These are phyloP conservation scores for Mucor irregularis DNA, from an alignment of 371 early-diverging fungal genomes.

Conservation along the genomic window DNA sequence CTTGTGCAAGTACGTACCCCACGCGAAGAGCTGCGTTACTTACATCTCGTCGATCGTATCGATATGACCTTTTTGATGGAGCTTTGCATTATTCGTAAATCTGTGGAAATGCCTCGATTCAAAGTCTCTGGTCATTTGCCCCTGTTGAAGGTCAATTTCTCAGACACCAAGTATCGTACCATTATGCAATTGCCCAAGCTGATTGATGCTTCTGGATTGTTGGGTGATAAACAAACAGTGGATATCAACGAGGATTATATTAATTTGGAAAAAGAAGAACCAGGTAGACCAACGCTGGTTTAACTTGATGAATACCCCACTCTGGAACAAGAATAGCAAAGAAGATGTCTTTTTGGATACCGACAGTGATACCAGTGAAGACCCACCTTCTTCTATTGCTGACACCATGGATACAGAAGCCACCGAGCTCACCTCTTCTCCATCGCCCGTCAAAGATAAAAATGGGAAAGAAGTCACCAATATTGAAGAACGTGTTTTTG, in stretches of 20 bases:
- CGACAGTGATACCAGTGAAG: slow-evolving; percentile 36
- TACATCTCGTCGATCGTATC: slow-evolving; percentile 88
- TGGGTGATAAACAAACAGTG: slow-evolving; percentile 7
- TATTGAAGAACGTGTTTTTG: slow-evolving; percentile 41
- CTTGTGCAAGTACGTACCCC: slow-evolving; percentile 64
- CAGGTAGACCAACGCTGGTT: slow-evolving; percentile 29
- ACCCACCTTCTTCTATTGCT: slow-evolving; percentile 29
- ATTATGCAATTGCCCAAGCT: slow-evolving; percentile 76
- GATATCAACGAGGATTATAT: neutral
- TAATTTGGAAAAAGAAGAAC: slow-evolving; percentile 1
- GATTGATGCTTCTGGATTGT: slow-evolving; percentile 56
- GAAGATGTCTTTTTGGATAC: slow-evolving; percentile 32
- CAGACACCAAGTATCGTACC: slow-evolving; percentile 91
- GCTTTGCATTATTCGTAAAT: slow-evolving; percentile 83
- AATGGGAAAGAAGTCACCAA: slow-evolving; percentile 6
- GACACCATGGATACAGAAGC: slow-evolving; percentile 20
- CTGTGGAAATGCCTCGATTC: slow-evolving; percentile 72
- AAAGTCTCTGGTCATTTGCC: slow-evolving; percentile 86
- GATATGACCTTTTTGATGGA: slow-evolving; percentile 83
- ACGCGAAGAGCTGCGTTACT: slow-evolving; percentile 40
- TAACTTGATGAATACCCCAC: slow-evolving; percentile 33
- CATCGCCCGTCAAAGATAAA: slow-evolving; percentile 2
- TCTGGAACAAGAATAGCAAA: slow-evolving; percentile 28
- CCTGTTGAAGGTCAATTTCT: slow-evolving; percentile 85
- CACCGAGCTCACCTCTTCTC: slow-evolving; percentile 7